phyloP scores from a whole-genome alignment of 495 filamentous ascomycete genomes.

The Penicillium samsonianum region DNA sequence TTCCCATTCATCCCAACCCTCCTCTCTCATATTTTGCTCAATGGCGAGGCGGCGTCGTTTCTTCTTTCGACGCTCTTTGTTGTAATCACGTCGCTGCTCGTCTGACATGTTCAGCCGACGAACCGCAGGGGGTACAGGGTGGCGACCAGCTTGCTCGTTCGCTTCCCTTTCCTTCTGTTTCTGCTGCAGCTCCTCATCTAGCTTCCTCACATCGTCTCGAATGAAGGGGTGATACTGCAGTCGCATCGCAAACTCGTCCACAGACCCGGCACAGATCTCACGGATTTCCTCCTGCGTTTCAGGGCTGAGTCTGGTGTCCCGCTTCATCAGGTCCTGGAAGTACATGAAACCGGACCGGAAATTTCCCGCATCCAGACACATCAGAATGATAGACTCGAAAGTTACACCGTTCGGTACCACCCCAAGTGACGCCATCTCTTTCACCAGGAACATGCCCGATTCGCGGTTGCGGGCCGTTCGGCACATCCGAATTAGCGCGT shows the following conservation, averaged over 20 bases:
- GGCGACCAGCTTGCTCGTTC: conserved; percentile 1
- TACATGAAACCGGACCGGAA: conserved; percentile 45
- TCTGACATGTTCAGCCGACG: conserved; percentile 10
- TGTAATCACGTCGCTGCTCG: conserved; percentile 18
- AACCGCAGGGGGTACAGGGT: conserved; percentile 10
- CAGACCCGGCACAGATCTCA: conserved; percentile 28
- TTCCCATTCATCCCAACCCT: conserved; percentile 30
- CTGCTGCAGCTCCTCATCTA: conserved; percentile 17
- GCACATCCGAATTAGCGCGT: conserved; percentile 66
- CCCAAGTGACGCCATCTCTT: conserved; percentile 69
- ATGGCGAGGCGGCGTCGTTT: conserved; percentile 26
- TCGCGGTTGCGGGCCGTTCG: conserved; percentile 48
- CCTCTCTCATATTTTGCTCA: conserved; percentile 20
- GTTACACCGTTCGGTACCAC: conserved; percentile 61
- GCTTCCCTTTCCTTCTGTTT: conserved; percentile 8
- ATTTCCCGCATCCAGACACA: conserved; percentile 55
- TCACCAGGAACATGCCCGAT: conserved; percentile 65
- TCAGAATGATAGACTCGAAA: conserved; percentile 68
- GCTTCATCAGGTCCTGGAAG: conserved; percentile 38
- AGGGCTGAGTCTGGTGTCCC: conserved; percentile 25
- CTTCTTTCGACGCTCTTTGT: conserved; percentile 26
- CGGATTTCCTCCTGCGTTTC: conserved; percentile 32
- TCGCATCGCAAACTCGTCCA: conserved; percentile 34
- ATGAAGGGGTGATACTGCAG: conserved; percentile 35
- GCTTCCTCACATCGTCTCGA: conserved; percentile 15